These are phyloP conservation scores for Paxillus involutus DNA, from an alignment of 768 basidiomycete species.

Conservation along the genomic window DNA sequence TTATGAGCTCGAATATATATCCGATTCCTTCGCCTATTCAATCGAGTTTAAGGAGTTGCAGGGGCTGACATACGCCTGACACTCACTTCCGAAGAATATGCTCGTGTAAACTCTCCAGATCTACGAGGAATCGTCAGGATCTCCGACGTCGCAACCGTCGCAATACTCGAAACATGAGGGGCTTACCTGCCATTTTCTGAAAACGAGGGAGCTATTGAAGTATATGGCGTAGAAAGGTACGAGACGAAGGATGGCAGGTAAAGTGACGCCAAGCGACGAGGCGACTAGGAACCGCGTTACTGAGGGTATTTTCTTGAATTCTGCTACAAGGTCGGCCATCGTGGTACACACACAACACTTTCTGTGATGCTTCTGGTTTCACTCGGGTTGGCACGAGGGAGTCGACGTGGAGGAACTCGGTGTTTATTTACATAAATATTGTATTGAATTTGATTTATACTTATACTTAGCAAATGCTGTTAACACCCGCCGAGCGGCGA, in stretches of 20 bases:
- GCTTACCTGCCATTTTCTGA: conserved; percentile 52
- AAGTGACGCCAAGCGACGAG: conserved; percentile 60
- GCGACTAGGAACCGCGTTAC: conserved; percentile 71
- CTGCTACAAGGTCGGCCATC: conserved; percentile 53
- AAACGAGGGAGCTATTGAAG: conserved; percentile 49
- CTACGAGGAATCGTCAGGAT: conserved; percentile 34
- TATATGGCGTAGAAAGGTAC: conserved; percentile 53
- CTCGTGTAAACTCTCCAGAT: conserved; percentile 73
- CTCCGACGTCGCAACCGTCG: not conserved
- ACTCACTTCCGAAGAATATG: conserved; percentile 69
- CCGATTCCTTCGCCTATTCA: conserved; percentile 27
- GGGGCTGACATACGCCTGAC: not conserved
- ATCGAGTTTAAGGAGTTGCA: not conserved
- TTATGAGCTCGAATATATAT: conserved; percentile 42
- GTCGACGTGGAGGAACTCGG: no score
- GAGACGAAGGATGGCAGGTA: conserved; percentile 55
- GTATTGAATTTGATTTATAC: no score
- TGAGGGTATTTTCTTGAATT: conserved; percentile 80
- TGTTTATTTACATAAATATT: no score
- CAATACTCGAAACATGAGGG: not conserved
- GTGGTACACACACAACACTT: not conserved
- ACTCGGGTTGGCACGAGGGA: no score
- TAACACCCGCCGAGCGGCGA: no score
- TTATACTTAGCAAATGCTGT: no score
- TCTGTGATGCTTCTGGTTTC: no score